Evolutionary conservation across 2,329 filamentous ascomycete genomes (phyloP), one percentile per base, ranked within the genome.

Genomic region (Xylaria sp.): DNA sequence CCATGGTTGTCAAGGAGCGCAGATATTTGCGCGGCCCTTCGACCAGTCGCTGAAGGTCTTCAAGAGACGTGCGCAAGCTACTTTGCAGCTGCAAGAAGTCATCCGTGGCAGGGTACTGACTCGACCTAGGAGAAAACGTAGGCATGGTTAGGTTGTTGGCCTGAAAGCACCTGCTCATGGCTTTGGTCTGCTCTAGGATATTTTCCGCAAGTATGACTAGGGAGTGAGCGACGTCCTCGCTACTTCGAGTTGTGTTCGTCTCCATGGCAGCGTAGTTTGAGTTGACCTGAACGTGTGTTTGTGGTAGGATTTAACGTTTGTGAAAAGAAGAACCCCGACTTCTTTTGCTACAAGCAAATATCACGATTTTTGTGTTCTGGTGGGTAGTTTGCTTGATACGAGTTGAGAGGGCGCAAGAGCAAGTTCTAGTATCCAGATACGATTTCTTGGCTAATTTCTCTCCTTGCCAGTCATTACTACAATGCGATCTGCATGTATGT

Each of bases 11-110:
- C 4, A 57, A n/a, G 12, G 61, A 56, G 20, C 61, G 61, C 6
- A 64, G 32, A n/a, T 46, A 56, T 46, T 28, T 46, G 2, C 51
- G 51, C n/a, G 61, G 61, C 13, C 61, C 61, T n/a, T 56, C 51
- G 25, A 64, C 32, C 6, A 64, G 18, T 18, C 28, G n/a, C 23
- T 56, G 48, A 52, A 64, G 61, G 32, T 64, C 61, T 37, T 64
- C 61, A 15, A 64, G 51, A 37, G 61, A 55, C 28, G 18, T n/a
- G 34, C 34, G 34, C 23, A 64, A 23, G 20, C 50, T 48, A 48
- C 61, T 64, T 23, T 54, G 48, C 20, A 64, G 51, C 9, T 44
- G 10, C 23, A 55, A 15, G 23, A 34, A 60, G 18, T 60, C 44
- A 23, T 48, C 41, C 12, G 57, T 60, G 13, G 41, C 7, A 37